Evolutionary conservation across 2,329 filamentous ascomycete species (phyloP).

Genomic region (Pseudocercospora ulei): DNA sequence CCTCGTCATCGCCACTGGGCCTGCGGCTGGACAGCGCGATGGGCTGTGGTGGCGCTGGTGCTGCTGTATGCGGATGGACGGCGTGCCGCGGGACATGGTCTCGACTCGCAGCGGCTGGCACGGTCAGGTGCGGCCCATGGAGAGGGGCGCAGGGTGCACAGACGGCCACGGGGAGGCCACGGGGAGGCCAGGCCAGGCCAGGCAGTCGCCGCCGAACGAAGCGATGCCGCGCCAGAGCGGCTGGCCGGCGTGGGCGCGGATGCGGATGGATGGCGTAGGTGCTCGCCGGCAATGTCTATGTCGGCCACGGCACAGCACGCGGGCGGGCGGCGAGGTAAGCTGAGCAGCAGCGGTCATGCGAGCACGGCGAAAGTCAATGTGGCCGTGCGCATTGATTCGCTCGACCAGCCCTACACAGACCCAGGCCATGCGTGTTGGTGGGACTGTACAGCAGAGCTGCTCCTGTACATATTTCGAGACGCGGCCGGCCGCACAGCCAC

Average conservation of each 20-base stretch:
- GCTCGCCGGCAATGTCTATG: conserved; percentile 6
- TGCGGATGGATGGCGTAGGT: conserved; percentile 5
- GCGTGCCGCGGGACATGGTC: conserved; percentile 24
- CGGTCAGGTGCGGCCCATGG: conserved; percentile 13
- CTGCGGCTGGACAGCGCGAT: conserved; percentile 37
- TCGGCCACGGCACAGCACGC: conserved; percentile 9
- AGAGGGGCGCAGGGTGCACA: conserved; percentile 17
- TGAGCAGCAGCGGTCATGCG: conserved; percentile 18
- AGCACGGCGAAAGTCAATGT: conserved; percentile 13
- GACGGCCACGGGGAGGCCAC: conserved; percentile 1
- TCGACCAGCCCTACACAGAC: conserved; percentile 18
- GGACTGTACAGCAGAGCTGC: conserved; percentile 7
- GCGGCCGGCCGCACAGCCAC: conserved; percentile 13
- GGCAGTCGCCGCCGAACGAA: conserved; percentile 5
- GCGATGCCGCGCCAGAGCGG: conserved; percentile 7
- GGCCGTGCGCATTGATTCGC: conserved; percentile 17
- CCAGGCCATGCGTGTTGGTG: conserved; percentile 16
- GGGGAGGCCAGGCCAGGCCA: conserved; percentile 5
- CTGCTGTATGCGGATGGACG: conserved; percentile 34
- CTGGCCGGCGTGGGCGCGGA: conserved; percentile 7
- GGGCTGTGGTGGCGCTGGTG: conserved; percentile 35
- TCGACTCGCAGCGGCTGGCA: conserved; percentile 5
- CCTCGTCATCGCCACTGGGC: conserved; percentile 55
- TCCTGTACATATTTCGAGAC: conserved; percentile 11
- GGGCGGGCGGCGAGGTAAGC: conserved; percentile 14